Evolutionary conservation across 164 flowering plant species (phyloP).

Genomic region (Magnolia officinalis): DNA sequence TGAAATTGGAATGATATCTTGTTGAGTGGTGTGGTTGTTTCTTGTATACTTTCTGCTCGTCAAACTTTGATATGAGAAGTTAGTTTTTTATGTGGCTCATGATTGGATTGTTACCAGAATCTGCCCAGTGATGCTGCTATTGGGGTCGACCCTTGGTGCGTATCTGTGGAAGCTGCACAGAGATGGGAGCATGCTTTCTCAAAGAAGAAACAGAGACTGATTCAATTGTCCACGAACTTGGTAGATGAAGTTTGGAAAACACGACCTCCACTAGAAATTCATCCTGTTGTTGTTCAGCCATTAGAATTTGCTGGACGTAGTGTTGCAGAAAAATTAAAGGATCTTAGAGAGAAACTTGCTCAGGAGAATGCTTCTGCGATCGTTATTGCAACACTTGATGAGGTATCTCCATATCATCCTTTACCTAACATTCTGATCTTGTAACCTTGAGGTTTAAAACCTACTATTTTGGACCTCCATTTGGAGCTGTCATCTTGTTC

Average conservation of each 20-base stretch:
- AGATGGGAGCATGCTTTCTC: conserved; percentile 76
- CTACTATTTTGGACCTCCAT: not conserved
- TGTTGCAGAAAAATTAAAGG: conserved; percentile 68
- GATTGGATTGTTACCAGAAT: conserved; percentile 40
- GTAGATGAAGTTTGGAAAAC: conserved; percentile 88
- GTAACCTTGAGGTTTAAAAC: not conserved
- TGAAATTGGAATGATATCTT: conserved; percentile 3
- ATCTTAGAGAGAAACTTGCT: conserved; percentile 59
- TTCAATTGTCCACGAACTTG: conserved; percentile 62
- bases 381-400: conserved; percentile 75
- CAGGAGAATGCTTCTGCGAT: conserved; percentile 67
- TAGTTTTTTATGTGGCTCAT: conserved; percentile 4
- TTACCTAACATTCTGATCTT: not conserved
- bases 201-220: conserved; percentile 58
- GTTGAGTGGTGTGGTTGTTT: not conserved
- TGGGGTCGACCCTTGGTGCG: conserved; percentile 90
- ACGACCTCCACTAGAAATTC: conserved; percentile 56
- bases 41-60: conserved; percentile 1
- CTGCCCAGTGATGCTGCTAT: conserved; percentile 61
- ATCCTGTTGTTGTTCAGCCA: conserved; percentile 70
- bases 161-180: conserved; percentile 82
- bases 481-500: not conserved
- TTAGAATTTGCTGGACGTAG: conserved; percentile 73
- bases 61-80: not conserved
- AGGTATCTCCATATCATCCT: conserved; percentile 35